These are phyloP conservation scores for Pseudogymnoascus pannorum DNA, from an alignment of 2,329 filamentous ascomycete genomes.

Conservation along the genomic window DNA sequence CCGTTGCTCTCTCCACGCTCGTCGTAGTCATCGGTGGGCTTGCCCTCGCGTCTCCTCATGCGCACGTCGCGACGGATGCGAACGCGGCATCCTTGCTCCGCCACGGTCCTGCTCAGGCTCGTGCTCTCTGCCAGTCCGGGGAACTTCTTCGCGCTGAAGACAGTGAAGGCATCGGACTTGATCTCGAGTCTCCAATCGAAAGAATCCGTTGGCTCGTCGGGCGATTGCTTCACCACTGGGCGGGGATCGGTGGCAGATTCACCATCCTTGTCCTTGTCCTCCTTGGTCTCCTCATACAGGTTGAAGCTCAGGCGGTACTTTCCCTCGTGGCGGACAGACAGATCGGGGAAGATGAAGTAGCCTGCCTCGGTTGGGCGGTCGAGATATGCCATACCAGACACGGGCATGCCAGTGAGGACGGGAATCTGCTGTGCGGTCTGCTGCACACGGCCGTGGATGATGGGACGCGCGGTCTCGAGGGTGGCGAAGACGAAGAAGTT, in stretches of 20 bases:
- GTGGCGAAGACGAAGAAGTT: slow-evolving; percentile 97
- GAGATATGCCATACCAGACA: slow-evolving; percentile 92
- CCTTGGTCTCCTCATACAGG: slow-evolving; percentile 88
- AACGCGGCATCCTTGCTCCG: slow-evolving; percentile 93
- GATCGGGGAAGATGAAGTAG: slow-evolving; percentile 96
- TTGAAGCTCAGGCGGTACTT: slow-evolving; percentile 88
- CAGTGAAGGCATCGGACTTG: slow-evolving; percentile 77
- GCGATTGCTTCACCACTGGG: slow-evolving; percentile 23
- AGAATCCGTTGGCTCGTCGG: slow-evolving; percentile 35
- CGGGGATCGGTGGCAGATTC: slow-evolving; percentile 29
- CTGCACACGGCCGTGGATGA: slow-evolving; percentile 72
- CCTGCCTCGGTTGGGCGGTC: slow-evolving; percentile 74
- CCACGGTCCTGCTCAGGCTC: slow-evolving; percentile 77
- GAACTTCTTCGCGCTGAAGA: slow-evolving; percentile 98
- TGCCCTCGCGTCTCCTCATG: slow-evolving; percentile 77
- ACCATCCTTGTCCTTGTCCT: slow-evolving; percentile 67
- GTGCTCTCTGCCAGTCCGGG: slow-evolving; percentile 89
- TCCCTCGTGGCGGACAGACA: slow-evolving; percentile 93
- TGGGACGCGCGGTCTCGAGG: slow-evolving; percentile 74
- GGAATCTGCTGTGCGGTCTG: slow-evolving; percentile 64
- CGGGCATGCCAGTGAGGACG: slow-evolving; percentile 87
- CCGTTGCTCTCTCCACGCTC: slow-evolving; percentile 58
- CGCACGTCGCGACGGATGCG: slow-evolving; percentile 90
- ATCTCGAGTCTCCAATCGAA: slow-evolving; percentile 86
- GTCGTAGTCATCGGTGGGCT: slow-evolving; percentile 44